Percentiles rank a stretch among this genome's conserved stretches.
Evolutionary conservation across 306 rosid genomes (phyloP).

Genomic region (Nissolia schottii): DNA sequence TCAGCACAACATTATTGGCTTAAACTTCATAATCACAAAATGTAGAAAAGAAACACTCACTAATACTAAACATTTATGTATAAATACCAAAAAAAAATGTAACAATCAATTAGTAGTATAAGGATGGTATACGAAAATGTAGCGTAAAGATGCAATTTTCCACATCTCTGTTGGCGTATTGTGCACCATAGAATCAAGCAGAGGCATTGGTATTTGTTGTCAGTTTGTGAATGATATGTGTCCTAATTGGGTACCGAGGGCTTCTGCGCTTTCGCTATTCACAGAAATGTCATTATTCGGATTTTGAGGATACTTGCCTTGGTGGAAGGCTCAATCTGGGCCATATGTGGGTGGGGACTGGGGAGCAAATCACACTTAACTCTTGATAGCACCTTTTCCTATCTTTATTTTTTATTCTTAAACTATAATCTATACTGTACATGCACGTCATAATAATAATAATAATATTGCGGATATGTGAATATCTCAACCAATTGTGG

Average conservation of each 20-base stretch:
- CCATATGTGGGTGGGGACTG: too few relatives aligned
- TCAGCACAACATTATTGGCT: too few relatives aligned
- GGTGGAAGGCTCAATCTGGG: not conserved
- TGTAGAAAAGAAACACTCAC: too few relatives aligned
- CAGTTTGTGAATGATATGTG: not conserved
- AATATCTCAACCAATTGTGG: not conserved
- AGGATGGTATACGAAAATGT: too few relatives aligned
- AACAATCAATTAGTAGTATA: too few relatives aligned
- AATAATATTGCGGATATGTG: not conserved
- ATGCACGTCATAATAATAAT: too few relatives aligned
- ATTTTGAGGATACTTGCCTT: not conserved
- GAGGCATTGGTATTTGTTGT: not conserved
- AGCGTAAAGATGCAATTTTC: too few relatives aligned
- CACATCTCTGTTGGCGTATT: not conserved
- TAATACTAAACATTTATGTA: too few relatives aligned
- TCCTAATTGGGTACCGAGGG: not conserved
- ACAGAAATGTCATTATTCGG: not conserved
- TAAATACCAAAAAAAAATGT: too few relatives aligned
- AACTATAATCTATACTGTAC: too few relatives aligned
- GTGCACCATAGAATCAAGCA: not conserved
- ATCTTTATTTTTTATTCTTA: too few relatives aligned
- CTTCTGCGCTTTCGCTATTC: not conserved
- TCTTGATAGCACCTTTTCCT: not conserved
- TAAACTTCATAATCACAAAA: too few relatives aligned
- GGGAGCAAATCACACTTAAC: not conserved